Percentiles rank a stretch among this genome's conserved stretches.
Conservation (phyloP, 805 yeast genomes). For the Candida parachauliodes region DNA sequence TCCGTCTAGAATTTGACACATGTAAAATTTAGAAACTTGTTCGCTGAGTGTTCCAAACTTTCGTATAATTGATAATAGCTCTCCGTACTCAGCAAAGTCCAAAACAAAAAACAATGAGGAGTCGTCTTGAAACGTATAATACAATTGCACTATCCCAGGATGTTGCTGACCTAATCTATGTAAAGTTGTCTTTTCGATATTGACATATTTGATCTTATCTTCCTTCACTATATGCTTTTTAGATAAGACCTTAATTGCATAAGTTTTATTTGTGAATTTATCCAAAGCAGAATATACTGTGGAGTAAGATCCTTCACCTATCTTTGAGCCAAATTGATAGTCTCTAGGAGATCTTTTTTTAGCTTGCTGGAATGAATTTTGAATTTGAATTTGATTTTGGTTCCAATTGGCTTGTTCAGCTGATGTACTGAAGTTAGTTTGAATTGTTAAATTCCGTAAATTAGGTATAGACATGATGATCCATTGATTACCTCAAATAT, state of each 20-base stretch:
- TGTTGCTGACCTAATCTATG: conserved; percentile 81
- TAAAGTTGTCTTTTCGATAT: conserved; percentile 87
- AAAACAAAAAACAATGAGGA: conserved; percentile 83
- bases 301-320: conserved; percentile 96
- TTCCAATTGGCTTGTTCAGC: neutral
- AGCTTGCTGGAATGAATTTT: conserved; percentile 1
- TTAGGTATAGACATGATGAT: conserved; percentile 7
- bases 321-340: conserved; percentile 79
- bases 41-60: conserved; percentile 77
- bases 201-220: conserved; percentile 91
- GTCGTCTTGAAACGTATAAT: conserved; percentile 94
- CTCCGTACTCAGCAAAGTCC: conserved; percentile 96
- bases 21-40: conserved; percentile 71
- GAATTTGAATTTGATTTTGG: neutral
- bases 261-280: conserved; percentile 64
- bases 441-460: conserved; percentile 6
- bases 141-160: conserved; percentile 89
- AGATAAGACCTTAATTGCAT: conserved; percentile 87
- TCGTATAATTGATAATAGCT: conserved; percentile 73
- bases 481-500: neutral
- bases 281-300: conserved; percentile 89
- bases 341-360: conserved; percentile 62
- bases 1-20: conserved; percentile 86
- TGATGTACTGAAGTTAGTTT: neutral
- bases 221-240: conserved; percentile 92